phyloP scores from a whole-genome alignment of 352 stramenopile genomes.

The Phytophthora macrochlamydospora region DNA sequence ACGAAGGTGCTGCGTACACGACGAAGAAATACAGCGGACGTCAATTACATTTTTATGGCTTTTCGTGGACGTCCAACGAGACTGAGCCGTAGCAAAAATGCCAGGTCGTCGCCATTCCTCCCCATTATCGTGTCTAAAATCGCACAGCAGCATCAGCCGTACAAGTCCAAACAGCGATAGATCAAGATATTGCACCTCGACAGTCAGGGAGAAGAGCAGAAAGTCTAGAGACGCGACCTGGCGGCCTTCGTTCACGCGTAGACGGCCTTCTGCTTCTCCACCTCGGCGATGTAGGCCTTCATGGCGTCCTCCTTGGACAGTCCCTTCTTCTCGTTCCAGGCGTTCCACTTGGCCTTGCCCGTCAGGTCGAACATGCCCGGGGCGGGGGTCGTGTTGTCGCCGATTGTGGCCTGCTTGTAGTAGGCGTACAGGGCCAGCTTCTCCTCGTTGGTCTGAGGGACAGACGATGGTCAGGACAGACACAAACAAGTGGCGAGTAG shows the following conservation, averaged over 20 bases:
- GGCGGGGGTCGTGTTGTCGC: slow-evolving; percentile 83
- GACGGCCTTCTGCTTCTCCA: slow-evolving; percentile 82
- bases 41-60: slow-evolving; percentile 28
- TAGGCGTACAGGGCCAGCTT: slow-evolving; percentile 91
- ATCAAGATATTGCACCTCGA: not conserved
- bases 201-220: not conserved
- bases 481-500: not conserved
- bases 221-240: slow-evolving; percentile 27
- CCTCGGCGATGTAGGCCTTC: slow-evolving; percentile 87
- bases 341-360: slow-evolving; percentile 90
- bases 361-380: slow-evolving; percentile 89
- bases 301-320: slow-evolving; percentile 86
- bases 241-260: slow-evolving; percentile 66
- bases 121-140: slow-evolving; percentile 3
- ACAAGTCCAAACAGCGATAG: not conserved
- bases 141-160: not conserved
- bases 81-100: slow-evolving; percentile 9
- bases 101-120: slow-evolving; percentile 8
- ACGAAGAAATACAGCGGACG: slow-evolving; percentile 7
- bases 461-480: slow-evolving; percentile 4
- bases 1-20: not conserved
- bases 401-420: slow-evolving; percentile 91
- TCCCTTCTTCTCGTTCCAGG: slow-evolving; percentile 88
- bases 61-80: slow-evolving; percentile 19
- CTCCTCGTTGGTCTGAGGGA: slow-evolving; percentile 78